Evolutionary conservation across 495 filamentous ascomycete genomes (phyloP), one percentile per base, ranked within the genome.

Genomic region (Lepraria neglecta): DNA sequence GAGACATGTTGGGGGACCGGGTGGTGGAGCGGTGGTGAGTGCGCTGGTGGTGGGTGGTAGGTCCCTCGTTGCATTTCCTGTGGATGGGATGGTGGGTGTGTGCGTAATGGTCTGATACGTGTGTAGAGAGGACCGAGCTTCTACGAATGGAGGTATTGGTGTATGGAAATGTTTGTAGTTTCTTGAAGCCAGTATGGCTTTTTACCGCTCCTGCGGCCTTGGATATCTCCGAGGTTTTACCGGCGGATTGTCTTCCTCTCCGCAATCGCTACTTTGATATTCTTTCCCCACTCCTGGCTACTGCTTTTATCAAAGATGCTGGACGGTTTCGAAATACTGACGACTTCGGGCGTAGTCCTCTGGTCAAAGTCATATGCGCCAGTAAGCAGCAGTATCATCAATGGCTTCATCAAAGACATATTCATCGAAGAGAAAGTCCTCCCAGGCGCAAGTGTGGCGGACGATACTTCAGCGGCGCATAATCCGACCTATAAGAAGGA

Each of bases 1-100:
- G 95, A 96, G 59, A 97, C 92, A 81, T 97, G 95, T 70, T 97
- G 95, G 50, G 95, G 95, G 50, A 97, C 92, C 31, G 94, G 94
- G 73, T 99, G 94, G 76, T 99, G 94, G 63, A 99, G 87, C 46
- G 94, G 95, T 69, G 94, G 94, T 65, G 94, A 96, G 67, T 90
- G 88, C 60, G 89, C 87, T 46, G 85, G 87, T 28, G 84, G 81
- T 57, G 84, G 83, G 67, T 83, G 85, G 76, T 91, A 95, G 52
- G 82, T 79, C 64, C 82, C 77, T 71, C 91, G 87, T 74, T 97
- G 92, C 91, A 96, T 96, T 19, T 46, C 31, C 45, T 4, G 15
- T 44, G 45, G 9, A 15, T 24, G 31, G 11, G 19, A 1, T 17
- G 15, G 15, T 30, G 6, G 3, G 2, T 17, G 2, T 17, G 31